Conservation (phyloP, 257 asterid species). For the Scutellaria baicalensis region DNA sequence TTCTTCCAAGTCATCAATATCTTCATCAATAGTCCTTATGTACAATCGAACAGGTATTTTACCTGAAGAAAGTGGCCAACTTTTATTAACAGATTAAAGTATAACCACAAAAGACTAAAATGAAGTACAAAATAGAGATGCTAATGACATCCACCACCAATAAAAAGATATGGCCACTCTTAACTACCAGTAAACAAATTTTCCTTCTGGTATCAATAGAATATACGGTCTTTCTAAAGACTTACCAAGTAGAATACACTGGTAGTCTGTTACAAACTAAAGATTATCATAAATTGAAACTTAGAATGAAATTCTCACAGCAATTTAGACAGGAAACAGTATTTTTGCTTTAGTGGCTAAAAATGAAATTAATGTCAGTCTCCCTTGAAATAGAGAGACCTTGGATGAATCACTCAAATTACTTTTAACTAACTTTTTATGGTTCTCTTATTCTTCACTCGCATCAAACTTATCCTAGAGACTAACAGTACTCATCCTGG, state of each 20-base stretch:
- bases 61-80: slow-evolving; percentile 41
- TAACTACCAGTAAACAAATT: neutral
- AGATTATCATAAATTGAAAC: neutral
- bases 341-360: neutral
- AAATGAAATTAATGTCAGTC: neutral
- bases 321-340: neutral
- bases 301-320: neutral
- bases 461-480: neutral
- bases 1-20: slow-evolving; percentile 64
- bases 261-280: neutral
- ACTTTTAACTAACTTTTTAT: neutral
- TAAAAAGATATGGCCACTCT: neutral
- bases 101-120: neutral
- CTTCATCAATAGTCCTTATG: slow-evolving; percentile 45
- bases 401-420: neutral
- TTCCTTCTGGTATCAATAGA: neutral
- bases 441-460: neutral
- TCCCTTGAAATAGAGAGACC: neutral
- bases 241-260: neutral
- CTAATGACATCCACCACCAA: neutral
- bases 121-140: neutral
- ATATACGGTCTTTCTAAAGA: neutral
- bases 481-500: neutral
- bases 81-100: slow-evolving; percentile 2
- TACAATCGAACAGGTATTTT: slow-evolving; percentile 87